Evolutionary conservation across 345 rosid species (phyloP).

Genomic region (Melaleuca quinquenervia): DNA sequence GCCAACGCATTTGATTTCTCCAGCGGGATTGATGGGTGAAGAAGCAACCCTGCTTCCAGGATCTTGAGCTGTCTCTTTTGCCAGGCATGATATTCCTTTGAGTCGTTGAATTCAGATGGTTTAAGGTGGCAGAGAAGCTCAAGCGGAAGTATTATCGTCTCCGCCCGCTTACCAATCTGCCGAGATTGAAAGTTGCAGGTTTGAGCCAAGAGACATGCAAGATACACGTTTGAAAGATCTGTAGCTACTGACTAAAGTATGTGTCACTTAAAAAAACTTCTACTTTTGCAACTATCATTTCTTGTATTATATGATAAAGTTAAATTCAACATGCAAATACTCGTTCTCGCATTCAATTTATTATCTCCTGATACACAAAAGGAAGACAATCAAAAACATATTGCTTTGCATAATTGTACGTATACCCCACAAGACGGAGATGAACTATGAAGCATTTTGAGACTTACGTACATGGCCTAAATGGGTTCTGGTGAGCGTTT

Average conservation of each 20-base stretch:
- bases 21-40: constrained; percentile 51
- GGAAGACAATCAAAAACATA: not conserved
- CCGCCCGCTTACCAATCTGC: constrained; percentile 52
- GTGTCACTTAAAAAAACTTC: not conserved
- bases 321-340: not conserved
- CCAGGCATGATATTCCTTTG: constrained; percentile 69
- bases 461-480: constrained; percentile 66
- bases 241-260: not conserved
- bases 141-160: constrained; percentile 77
- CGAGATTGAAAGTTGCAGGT: not conserved
- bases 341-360: not conserved
- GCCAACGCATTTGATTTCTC: constrained; percentile 56
- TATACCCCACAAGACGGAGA: not conserved
- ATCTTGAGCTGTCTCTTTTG: constrained; percentile 74
- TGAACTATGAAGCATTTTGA: not conserved
- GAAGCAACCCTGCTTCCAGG: constrained; percentile 67
- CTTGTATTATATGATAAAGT: not conserved
- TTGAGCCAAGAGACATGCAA: not conserved
- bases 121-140: constrained; percentile 85
- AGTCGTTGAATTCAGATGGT: constrained; percentile 64
- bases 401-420: not conserved
- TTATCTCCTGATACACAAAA: not conserved
- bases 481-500: constrained; percentile 77
- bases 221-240: not conserved
- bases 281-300: not conserved